Conservation (phyloP, 257 asterid species). For the Solanum lycopersicoides region DNA sequence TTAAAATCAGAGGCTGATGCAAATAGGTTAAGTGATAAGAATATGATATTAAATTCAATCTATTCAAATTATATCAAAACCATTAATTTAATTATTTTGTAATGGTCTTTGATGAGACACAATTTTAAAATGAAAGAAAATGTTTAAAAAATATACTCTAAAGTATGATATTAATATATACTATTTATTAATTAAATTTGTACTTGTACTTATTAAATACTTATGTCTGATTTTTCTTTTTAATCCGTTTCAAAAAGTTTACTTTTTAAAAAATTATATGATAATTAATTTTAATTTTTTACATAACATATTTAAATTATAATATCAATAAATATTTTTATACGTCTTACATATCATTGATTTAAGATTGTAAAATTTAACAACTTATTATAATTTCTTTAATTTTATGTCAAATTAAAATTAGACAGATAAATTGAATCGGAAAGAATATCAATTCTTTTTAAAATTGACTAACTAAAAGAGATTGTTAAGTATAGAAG, state of each 20-base stretch:
- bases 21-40: not conserved
- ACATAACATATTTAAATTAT: not conserved
- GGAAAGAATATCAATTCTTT: not conserved
- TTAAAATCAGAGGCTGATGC: not conserved
- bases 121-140: not conserved
- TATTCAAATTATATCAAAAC: not conserved
- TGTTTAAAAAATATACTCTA: not conserved
- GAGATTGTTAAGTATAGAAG: not conserved
- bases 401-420: no score
- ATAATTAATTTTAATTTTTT: not conserved
- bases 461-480: not conserved
- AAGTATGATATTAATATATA: not conserved
- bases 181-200: no score
- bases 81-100: not conserved
- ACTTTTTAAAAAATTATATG: not conserved
- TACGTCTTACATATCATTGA: not conserved
- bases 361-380: no score
- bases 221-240: not conserved
- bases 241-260: not conserved
- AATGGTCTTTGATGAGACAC: not conserved
- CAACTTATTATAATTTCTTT: no score
- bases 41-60: not conserved
- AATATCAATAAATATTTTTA: not conserved
- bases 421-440: not conserved
- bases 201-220: not conserved